A percentile compares a stretch with the other conserved stretches of the same genome.
Evolutionary conservation across 495 filamentous ascomycete genomes (phyloP).

Genomic region (Xylaria cubensis): DNA sequence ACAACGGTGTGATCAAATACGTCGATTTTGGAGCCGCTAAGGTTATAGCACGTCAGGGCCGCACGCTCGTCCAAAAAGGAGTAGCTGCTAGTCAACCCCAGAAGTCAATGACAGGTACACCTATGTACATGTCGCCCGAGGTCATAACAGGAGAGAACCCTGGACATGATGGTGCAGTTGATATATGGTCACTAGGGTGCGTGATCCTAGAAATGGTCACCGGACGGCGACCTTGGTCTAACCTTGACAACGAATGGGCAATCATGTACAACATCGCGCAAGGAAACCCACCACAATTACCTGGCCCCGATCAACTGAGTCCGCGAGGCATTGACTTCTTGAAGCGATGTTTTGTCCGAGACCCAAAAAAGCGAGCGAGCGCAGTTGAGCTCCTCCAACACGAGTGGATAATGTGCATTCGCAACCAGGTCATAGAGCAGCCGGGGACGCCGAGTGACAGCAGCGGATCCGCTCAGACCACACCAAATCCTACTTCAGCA

Average conservation of each 20-base stretch:
- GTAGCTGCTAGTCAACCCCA: conserved; percentile 70
- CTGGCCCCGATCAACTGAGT: conserved; percentile 81
- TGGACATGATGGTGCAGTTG: conserved; percentile 83
- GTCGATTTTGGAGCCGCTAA: conserved; percentile 98
- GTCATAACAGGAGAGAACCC: conserved; percentile 86
- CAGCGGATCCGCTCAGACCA: conserved; percentile 49
- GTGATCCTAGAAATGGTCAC: conserved; percentile 98
- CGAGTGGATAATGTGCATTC: conserved; percentile 84
- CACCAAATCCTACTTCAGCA: conserved; percentile 39
- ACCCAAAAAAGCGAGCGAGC: conserved; percentile 77
- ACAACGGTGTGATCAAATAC: conserved; percentile 98
- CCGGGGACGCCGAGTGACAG: conserved; percentile 59
- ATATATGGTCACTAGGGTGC: conserved; percentile 97
- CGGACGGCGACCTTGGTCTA: conserved; percentile 94
- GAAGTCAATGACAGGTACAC: conserved; percentile 94
- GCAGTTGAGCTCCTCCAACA: conserved; percentile 93
- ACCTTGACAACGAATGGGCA: conserved; percentile 97
- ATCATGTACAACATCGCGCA: conserved; percentile 99
- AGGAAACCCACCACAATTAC: conserved; percentile 88
- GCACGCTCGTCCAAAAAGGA: conserved; percentile 71
- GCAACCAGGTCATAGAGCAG: conserved; percentile 59
- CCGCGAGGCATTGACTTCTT: conserved; percentile 87
- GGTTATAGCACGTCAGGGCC: conserved; percentile 92
- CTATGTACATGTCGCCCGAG: conserved; percentile 99
- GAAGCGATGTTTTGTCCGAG: conserved; percentile 82